Evolutionary conservation across 768 basidiomycete genomes (phyloP), one percentile per base, ranked within the genome.

Genomic region (Hysterangium stoloniferum): DNA sequence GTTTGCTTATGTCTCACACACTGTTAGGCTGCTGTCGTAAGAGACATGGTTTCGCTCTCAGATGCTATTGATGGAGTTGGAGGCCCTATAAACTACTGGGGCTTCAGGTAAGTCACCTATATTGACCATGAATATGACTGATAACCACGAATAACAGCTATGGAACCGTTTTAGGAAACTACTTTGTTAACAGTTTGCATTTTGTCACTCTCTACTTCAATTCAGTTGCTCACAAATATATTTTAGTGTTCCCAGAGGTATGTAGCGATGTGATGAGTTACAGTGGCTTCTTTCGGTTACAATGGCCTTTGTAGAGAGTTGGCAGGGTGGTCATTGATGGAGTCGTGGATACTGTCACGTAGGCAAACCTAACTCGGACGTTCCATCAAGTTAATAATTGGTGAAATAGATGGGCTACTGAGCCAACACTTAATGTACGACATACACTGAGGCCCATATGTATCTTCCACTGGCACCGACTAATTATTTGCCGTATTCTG

Each of bases 171-270:
- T 22, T 49, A n/a, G 48, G 48, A 37, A 40, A 38, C 29, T 49
- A 38, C 22, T 49, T 49, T 29, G 37, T 49, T 7, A 49, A 49
- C 36, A 22, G 48, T 49, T 22, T 38, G 48, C 33, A 25, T 7
- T 6, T 37, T 40, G 22, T 24, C 12, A 12, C 22, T 35, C 11
- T 24, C 13, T n/a, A 17, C 42, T 7, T 22, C 42, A n/a, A n/a
- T n/a, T n/a, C n/a, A n/a, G 24, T 5, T 27, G 7, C 11, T 44
- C 8, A 24, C 29, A 13, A 11, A 8, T 8, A 15, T 4, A 19
- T 1, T 38, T 2, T 20, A 49, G 48, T 49, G 48, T 49, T 49
- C 22, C 48, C 48, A 8, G 33, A 49, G 45, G 45, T 47, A 31
- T 34, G 15, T 33, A 35, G 11, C n/a, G 4, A n/a, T 11, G 22